Evolutionary conservation across 306 rosid species (phyloP).

Genomic region (Datisca glomerata): DNA sequence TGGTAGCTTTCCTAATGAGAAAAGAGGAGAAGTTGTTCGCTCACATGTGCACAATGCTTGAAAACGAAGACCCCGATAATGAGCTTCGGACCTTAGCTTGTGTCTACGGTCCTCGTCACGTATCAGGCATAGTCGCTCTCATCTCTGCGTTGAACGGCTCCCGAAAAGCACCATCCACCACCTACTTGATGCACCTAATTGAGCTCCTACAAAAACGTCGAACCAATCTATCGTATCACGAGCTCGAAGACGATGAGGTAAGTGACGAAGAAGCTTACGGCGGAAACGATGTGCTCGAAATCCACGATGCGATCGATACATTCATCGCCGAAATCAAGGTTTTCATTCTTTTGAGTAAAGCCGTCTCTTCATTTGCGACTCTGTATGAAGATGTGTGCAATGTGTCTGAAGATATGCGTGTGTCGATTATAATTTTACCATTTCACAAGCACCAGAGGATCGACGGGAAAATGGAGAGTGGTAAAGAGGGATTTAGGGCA

Average conservation of each 20-base stretch:
- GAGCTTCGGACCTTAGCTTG: conserved; percentile 61
- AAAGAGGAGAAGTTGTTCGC: conserved; percentile 48
- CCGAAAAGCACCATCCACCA: conserved; percentile 27
- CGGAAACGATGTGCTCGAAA: conserved; percentile 66
- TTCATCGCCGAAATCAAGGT: conserved; percentile 48
- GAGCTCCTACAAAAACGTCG: conserved; percentile 57
- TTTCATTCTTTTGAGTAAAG: conserved; percentile 34
- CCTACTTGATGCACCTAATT: conserved; percentile 54
- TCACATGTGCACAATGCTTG: conserved; percentile 41
- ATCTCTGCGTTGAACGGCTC: conserved; percentile 45
- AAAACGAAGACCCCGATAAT: conserved; percentile 24
- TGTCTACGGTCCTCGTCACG: conserved; percentile 70
- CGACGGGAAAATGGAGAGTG: conserved; percentile 80
- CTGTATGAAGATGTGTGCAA: conserved; percentile 76
- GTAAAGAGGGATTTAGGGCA: conserved; percentile 62
- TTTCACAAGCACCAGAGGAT: conserved; percentile 86
- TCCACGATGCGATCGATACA: conserved; percentile 49
- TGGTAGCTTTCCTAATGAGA: conserved; percentile 50
- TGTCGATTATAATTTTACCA: conserved; percentile 46
- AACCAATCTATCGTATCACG: conserved; percentile 54
- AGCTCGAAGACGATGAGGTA: conserved; percentile 48
- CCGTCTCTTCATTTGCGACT: conserved; percentile 39
- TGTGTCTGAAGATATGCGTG: conserved; percentile 61
- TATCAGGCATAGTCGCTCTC: conserved; percentile 38
- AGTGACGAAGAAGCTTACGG: conserved; percentile 77